Evolutionary conservation across 257 asterid genomes (phyloP).

Genomic region (Echites panduratus): DNA sequence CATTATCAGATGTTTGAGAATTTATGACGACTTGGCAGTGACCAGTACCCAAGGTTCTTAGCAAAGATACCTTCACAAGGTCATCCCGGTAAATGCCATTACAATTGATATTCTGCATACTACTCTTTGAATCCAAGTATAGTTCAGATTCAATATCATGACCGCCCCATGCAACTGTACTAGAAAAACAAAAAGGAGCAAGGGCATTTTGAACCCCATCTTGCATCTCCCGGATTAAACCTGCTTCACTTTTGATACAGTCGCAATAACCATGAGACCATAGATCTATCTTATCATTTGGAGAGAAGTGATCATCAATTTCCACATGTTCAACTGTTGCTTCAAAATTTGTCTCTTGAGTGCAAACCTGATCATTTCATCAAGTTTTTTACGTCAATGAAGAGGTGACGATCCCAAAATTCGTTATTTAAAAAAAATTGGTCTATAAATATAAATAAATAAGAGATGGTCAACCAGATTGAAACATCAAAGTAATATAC

Average conservation of each 20-base stretch:
- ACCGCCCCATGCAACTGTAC: conserved; percentile 31
- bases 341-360: conserved; percentile 60
- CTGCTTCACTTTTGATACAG: conserved; percentile 27
- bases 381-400: conserved; percentile 29
- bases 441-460: conserved; percentile 9
- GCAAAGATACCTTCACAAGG: conserved; percentile 50
- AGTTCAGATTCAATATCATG: conserved; percentile 29
- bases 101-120: conserved; percentile 32
- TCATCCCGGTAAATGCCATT: conserved; percentile 31
- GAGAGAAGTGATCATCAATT: conserved; percentile 58
- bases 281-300: conserved; percentile 28
- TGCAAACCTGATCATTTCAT: conserved; percentile 60
- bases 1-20: conserved; percentile 46
- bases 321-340: conserved; percentile 59
- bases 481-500: conserved; percentile 34
- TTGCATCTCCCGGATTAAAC: conserved; percentile 51
- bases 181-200: conserved; percentile 31
- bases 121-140: conserved; percentile 26
- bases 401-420: background rate
- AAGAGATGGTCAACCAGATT: conserved; percentile 1
- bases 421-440: background rate
- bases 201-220: conserved; percentile 68
- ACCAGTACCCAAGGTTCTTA: conserved; percentile 58
- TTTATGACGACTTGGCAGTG: conserved; percentile 48
- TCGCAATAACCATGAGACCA: conserved; percentile 23